phyloP scores from a whole-genome alignment of 495 filamentous ascomycete genomes.

The Aspergillus bridgeri region DNA sequence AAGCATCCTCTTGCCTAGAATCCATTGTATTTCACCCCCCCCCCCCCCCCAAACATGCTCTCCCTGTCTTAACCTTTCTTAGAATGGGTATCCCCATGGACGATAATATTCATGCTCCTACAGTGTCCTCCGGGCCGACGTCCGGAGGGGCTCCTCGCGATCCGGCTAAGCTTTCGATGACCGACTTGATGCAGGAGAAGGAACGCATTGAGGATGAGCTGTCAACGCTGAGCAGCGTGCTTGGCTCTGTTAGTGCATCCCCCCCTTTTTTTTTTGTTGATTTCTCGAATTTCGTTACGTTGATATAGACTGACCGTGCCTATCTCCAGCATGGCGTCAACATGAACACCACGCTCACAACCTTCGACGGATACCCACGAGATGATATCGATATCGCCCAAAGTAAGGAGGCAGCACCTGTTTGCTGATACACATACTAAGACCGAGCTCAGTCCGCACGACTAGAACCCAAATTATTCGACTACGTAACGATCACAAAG shows the following conservation, averaged over 20 bases:
- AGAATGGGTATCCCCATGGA: conserved; percentile 56
- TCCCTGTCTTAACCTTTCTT: conserved; percentile 11
- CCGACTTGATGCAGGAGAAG: conserved; percentile 67
- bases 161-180: conserved; percentile 56
- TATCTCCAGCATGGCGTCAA: conserved; percentile 73
- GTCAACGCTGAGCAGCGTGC: conserved; percentile 74
- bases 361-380: conserved; percentile 89
- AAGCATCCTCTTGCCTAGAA: background rate
- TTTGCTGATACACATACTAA: conserved; percentile 9
- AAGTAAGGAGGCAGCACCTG: conserved; percentile 52
- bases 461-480: conserved; percentile 86
- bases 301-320: background rate
- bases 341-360: conserved; percentile 87
- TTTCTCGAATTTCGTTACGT: background rate
- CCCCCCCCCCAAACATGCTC: background rate
- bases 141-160: conserved; percentile 49
- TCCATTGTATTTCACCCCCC: background rate
- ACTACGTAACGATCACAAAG: conserved; percentile 90
- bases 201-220: conserved; percentile 81
- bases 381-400: conserved; percentile 94
- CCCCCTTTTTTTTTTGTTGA: background rate
- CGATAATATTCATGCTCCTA: conserved; percentile 68
- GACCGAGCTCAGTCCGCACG: conserved; percentile 64
- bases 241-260: conserved; percentile 75
- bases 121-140: conserved; percentile 68